Conservation (phyloP, 225 moss, liverwort and hornwort genomes). For the Polytrichum formosum region DNA sequence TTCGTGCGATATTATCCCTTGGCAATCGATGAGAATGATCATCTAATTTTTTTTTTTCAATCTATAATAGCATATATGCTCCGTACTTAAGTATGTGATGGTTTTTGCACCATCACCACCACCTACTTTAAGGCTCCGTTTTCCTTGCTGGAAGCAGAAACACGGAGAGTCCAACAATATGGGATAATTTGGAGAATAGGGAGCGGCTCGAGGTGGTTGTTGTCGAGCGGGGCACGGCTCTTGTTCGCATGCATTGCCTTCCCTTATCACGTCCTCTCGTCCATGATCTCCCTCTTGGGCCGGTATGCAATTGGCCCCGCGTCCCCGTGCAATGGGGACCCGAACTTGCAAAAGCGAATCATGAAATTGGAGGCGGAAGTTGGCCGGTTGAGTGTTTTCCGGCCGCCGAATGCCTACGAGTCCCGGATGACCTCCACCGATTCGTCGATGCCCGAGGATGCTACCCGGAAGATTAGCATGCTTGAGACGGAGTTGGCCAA, state of each 20-base stretch:
- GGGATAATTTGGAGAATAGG: constrained; percentile 6
- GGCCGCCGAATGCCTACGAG: no score
- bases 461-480: constrained; percentile 25
- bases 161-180: no score
- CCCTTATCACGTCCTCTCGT: constrained; percentile 30
- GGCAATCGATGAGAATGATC: no score
- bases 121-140: no score
- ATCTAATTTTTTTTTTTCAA: no score
- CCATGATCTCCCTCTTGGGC: constrained; percentile 17
- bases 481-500: constrained; percentile 53
- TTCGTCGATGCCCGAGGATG: neutral
- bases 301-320: neutral
- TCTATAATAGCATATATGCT: no score
- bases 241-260: constrained; percentile 33
- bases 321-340: neutral
- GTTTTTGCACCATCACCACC: no score
- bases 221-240: constrained; percentile 17
- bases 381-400: constrained; percentile 16
- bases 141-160: no score
- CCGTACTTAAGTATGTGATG: no score
- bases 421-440: no score
- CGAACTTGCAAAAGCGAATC: constrained; percentile 31
- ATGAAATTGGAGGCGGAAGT: constrained; percentile 36
- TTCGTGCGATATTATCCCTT: no score
- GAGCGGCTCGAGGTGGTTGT: constrained; percentile 8